Base-by-base conservation (phyloP, 495 filamentous ascomycete species). In the Aspergillus olivimuriae region DNA sequence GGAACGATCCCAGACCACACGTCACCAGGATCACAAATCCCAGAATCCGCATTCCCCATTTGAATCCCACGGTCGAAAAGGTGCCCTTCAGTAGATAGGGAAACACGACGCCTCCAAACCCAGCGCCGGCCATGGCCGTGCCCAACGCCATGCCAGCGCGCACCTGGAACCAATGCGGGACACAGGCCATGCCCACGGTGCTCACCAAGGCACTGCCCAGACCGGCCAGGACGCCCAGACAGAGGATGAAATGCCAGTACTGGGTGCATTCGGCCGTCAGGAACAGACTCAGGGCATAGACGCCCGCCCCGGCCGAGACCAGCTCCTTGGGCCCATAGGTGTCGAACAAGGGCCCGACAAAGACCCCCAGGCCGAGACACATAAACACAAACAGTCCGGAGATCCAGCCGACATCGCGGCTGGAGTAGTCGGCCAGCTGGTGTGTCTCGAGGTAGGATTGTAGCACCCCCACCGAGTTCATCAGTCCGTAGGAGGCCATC, bases 221-320 rank as follows among this genome's bases (percentile, higher is more conserved):
- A 0, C 82, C 82, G 2, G 70, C 72, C 4, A 83, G 55, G 0
- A 84, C 59, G 4, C 77, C 78, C 51, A 82, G 76, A 3, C 70
- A 71, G 4, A 85, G 69, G 35, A 85, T 61, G 57, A 84, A 83
- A 20, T 86, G 82, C 68, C 81, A 86, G 51, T 83, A 86, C 23
- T 65, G 60, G 55, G 44, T 61, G 43, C 68, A 75, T 34, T 68
- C 48, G 46, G 61, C 77, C 16, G 82, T 56, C 9, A 85, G 54
- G 39, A 84, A 50, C 31, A 84, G 53, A 18, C 73, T 75, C 2
- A 70, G 53, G 14, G 75, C 57, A 14, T 82, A 72, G 17, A 72
- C 55, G 14, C 58, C 35, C 20, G 75, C 73, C 0, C 82, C 81
- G 2, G 60, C 58, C 11, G 70, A 65, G 0, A 84, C 68, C 18